Conservation (phyloP, 352 stramenopile species). For the Phytophthora palmivora region DNA sequence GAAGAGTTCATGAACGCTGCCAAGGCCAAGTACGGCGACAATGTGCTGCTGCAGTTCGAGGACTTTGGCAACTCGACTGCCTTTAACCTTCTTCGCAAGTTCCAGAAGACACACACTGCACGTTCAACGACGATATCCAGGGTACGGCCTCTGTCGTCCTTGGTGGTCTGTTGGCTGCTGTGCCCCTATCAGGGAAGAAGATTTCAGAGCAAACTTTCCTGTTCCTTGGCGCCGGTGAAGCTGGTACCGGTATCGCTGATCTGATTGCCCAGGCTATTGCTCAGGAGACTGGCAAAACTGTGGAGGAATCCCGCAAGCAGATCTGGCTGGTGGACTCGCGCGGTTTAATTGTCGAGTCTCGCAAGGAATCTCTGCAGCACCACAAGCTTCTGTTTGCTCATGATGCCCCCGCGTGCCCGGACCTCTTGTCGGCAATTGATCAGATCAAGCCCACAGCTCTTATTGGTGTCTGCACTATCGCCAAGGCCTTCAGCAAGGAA, state of each 20-base stretch:
- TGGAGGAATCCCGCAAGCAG: constrained; percentile 90
- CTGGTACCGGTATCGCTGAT: constrained; percentile 95
- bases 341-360: constrained; percentile 82
- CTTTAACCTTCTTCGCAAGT: constrained; percentile 88
- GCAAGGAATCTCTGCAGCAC: constrained; percentile 84
- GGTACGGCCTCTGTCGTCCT: constrained; percentile 83
- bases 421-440: constrained; percentile 81
- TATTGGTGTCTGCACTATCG: constrained; percentile 94
- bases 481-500: constrained; percentile 90
- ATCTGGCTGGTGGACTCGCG: constrained; percentile 95
- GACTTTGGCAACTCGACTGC: constrained; percentile 91
- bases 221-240: constrained; percentile 95
- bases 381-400: constrained; percentile 92
- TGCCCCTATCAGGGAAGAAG: constrained; percentile 73
- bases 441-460: constrained; percentile 93
- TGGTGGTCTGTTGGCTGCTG: constrained; percentile 75
- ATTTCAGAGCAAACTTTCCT: constrained; percentile 95
- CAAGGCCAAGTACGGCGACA: constrained; percentile 87
- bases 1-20: constrained; percentile 97
- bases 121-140: constrained; percentile 99
- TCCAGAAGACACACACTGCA: constrained; percentile 85
- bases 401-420: constrained; percentile 67
- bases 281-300: constrained; percentile 85
- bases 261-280: constrained; percentile 92
- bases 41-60: constrained; percentile 90